Base-by-base conservation (phyloP, 2,329 filamentous ascomycete genomes). In the Fusarium chaquense region DNA sequence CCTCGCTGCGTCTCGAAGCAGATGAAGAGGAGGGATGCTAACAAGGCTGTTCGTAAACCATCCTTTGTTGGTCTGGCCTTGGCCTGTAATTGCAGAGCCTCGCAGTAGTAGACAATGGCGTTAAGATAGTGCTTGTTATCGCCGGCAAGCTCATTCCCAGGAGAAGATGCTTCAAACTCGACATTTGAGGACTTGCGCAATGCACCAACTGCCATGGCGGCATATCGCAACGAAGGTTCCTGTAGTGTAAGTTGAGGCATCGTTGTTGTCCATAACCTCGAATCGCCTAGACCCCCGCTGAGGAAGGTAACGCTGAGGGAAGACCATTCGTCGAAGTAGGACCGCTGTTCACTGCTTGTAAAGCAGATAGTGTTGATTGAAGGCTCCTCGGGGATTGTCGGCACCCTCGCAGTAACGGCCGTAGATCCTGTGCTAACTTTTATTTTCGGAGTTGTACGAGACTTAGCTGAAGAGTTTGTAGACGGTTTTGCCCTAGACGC, bases 1-100 rank as follows among this genome's bases (percentile, higher is more conserved):
- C 80, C 81, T 6, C 81, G 72, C 60, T 81, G 79, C 4, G 80
- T 71, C 46, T 82, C 81, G 35, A 82, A 82, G 58, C 80, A 81
- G 40, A 82, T 79, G 41, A 82, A 82, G 0, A 82, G 62, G 5
- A 82, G 71, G 0, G 81, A 82, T 2, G 81, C 76, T 9, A 82
- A 60, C 54, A 82, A 67, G 0, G 81, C 80, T 3, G 81, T 82
- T 13, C 80, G 74, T 7, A 82, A 63, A 3, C 78, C 77, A n/a
- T 79, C 78, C 8, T 73, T 76, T 3, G 75, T 78, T 3, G 80
- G 79, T 35, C 69, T 75, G 2, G 80, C 80, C 38, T 78, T 76
- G 11, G 79, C 75, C 38, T 82, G 81, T 11, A 81, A 66, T 4
- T 80, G 79, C n/a, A 82, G 69, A 9, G 81, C 81, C 53, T 81